A percentile compares a stretch with the other conserved stretches of the same genome.
Evolutionary conservation across 2,329 filamentous ascomycete species (phyloP).

Genomic region (Fusarium humuli): DNA sequence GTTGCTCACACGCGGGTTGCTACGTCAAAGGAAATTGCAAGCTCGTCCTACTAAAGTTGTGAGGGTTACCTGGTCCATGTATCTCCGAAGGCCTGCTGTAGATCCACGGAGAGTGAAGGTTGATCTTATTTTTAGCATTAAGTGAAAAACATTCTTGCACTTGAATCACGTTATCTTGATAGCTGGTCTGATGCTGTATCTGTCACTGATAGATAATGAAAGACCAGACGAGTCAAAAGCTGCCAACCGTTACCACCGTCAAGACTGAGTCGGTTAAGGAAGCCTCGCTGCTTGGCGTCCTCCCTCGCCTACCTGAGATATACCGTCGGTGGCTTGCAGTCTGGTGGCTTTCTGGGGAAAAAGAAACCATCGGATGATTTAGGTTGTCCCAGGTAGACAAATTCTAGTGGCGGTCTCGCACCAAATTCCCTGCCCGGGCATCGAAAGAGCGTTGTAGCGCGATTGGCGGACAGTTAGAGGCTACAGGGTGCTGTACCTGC

Average conservation of each 20-base stretch:
- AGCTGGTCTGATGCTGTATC: not conserved
- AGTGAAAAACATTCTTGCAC: conserved; percentile 2
- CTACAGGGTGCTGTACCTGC: conserved; percentile 40
- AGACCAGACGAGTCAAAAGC: not conserved
- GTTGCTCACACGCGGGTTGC: not conserved
- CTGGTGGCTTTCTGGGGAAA: conserved; percentile 32
- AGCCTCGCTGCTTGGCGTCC: not conserved
- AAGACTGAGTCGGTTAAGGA: not conserved
- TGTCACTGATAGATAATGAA: not conserved
- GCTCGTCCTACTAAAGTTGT: not conserved
- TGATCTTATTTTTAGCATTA: conserved; percentile 34
- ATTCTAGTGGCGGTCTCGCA: conserved; percentile 11
- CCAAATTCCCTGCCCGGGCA: conserved; percentile 5
- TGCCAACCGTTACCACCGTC: not conserved
- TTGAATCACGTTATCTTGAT: not conserved
- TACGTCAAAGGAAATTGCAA: not conserved
- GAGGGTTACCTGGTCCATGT: conserved; percentile 8
- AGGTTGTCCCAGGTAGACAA: not conserved
- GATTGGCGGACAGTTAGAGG: conserved; percentile 34
- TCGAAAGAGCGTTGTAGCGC: conserved; percentile 25
- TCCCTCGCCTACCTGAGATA: not conserved
- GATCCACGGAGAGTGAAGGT: conserved; percentile 28
- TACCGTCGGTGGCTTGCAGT: conserved; percentile 12
- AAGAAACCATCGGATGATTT: not conserved
- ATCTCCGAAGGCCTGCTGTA: conserved; percentile 26